Evolutionary conservation across 2,329 filamentous ascomycete genomes (phyloP), one percentile per base, ranked within the genome.

Genomic region (Exophiala viscosa): DNA sequence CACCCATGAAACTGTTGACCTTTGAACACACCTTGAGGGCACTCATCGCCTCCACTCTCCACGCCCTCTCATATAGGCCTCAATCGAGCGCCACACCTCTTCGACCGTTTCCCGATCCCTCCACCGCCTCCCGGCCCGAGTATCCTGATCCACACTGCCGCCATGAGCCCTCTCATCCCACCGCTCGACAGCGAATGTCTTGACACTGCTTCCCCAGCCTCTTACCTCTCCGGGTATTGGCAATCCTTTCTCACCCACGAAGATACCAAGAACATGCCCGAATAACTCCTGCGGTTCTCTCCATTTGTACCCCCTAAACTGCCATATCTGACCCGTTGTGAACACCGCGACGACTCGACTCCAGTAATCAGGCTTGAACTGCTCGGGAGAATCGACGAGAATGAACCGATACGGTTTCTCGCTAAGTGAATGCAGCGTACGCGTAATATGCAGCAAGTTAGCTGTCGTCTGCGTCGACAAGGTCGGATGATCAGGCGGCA

Each of bases 331-430:
- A 32, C 93, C 93, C 0, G 93, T 99, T 0, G 93, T 99, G 73
- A 99, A 97, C 52, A 99, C 91, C 10, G 88, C 93, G 1, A 96
- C 93, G 5, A 99, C 87, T 46, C 91, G 85, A 65, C 86, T 86
- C 93, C 93, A 99, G 76, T 97, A 96, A 67, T 97, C 91, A 0
- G 93, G 93, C 70, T 96, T 95, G 80, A 99, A 99, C 69, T 93
- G 87, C 67, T 95, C 86, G 0, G 91, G 88, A 14, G 86, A 87
- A 69, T 99, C 93, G 48, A 97, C 92, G 35, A 99, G 84, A 67
- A 97, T 95, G 76, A 99, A 99, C 42, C 91, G 88, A 66, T 93
- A 83, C 1, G 90, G 86, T 13, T 86, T 84, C 48, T 77, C 59
- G 15, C 64, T 61, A 49, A 73, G 75, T 43, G 75, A 74, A 50